Percentiles rank a stretch among this genome's conserved stretches.
These are phyloP conservation scores for Astragalus membranaceus DNA, from an alignment of 306 rosid genomes.

Conservation along the genomic window DNA sequence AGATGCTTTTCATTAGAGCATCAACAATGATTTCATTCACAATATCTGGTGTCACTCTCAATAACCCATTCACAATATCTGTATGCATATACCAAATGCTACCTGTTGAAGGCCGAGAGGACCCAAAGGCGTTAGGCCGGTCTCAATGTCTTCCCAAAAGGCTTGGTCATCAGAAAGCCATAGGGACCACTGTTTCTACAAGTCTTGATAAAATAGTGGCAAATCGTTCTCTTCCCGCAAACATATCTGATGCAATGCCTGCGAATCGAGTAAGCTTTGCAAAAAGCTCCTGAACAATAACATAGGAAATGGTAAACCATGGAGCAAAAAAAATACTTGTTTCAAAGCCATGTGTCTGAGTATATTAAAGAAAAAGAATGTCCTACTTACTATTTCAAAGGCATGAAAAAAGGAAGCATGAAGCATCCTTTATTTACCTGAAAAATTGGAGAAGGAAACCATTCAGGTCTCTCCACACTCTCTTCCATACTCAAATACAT, in stretches of 20 bases:
- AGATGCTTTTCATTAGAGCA: not conserved
- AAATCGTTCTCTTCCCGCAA: conserved; percentile 83
- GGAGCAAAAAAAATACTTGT: too few relatives aligned
- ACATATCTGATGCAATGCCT: conserved; percentile 56
- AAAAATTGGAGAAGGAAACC: conserved; percentile 85
- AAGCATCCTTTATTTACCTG: conserved; percentile 40
- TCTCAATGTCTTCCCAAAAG: conserved; percentile 82
- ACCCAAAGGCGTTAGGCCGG: conserved; percentile 62
- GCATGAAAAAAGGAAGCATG: conserved; percentile 1
- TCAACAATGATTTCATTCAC: not conserved
- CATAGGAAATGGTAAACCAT: not conserved
- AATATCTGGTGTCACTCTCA: not conserved
- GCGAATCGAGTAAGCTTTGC: conserved; percentile 57
- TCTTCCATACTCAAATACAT: conserved; percentile 60
- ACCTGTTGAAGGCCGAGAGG: conserved; percentile 95
- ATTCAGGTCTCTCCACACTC: conserved; percentile 53
- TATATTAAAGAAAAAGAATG: not conserved
- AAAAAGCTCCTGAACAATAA: conserved; percentile 49
- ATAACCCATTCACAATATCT: too few relatives aligned
- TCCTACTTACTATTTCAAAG: not conserved
- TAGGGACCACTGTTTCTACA: conserved; percentile 69
- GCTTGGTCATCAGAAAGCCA: conserved; percentile 83
- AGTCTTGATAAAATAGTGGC: conserved; percentile 82
- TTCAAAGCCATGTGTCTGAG: too few relatives aligned
- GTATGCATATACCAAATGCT: too few relatives aligned